Conservation (phyloP, 1,139 yeast species). For the Zygosaccharomyces sapae region DNA sequence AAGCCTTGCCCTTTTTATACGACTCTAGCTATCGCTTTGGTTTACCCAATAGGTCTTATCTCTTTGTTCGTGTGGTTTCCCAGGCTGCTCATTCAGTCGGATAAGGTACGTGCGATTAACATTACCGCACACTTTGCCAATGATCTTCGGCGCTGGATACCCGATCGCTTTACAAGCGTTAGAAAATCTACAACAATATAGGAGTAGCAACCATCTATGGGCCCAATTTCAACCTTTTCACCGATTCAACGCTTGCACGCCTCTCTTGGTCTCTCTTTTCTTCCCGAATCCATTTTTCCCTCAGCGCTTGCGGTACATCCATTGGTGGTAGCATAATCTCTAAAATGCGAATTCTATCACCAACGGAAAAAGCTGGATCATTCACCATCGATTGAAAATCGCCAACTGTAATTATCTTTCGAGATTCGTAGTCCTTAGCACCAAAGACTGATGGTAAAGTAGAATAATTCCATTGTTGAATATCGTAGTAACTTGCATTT, state of each 20-base stretch:
- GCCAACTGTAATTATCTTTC: slow-evolving; percentile 48
- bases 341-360: slow-evolving; percentile 64
- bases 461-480: slow-evolving; percentile 79
- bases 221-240: neutral
- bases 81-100: neutral
- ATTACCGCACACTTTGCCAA: neutral
- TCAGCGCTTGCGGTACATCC: slow-evolving; percentile 76
- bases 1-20: neutral
- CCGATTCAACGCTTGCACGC: neutral
- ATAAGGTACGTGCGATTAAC: neutral
- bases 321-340: slow-evolving; percentile 74
- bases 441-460: slow-evolving; percentile 63
- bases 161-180: neutral
- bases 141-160: slow-evolving; percentile 3
- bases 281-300: slow-evolving; percentile 48
- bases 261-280: slow-evolving; percentile 14
- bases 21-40: neutral
- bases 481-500: slow-evolving; percentile 67
- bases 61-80: neutral
- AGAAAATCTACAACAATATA: neutral
- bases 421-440: slow-evolving; percentile 60
- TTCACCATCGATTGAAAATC: slow-evolving; percentile 44
- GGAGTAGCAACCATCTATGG: neutral
- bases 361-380: slow-evolving; percentile 50
- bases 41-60: neutral